These are phyloP conservation scores for Litsea cubeba DNA, from an alignment of 164 flowering plant species.

Conservation along the genomic window DNA sequence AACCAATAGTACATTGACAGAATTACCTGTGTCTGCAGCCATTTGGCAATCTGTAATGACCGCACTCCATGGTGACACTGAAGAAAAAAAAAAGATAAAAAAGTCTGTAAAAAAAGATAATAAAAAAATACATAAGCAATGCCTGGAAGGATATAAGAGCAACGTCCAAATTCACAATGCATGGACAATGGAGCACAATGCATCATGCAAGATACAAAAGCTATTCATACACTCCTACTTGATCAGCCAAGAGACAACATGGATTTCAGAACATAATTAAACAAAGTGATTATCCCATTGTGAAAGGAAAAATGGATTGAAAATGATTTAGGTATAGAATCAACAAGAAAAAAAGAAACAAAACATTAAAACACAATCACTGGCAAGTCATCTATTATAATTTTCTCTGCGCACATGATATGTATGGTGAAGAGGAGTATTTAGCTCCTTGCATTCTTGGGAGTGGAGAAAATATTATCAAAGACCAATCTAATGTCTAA, in stretches of 20 bases:
- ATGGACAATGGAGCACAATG: not conserved
- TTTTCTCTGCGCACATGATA: not conserved
- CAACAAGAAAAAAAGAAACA: not conserved
- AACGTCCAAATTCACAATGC: not conserved
- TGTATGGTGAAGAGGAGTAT: not conserved
- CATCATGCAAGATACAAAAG: not conserved
- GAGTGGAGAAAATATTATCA: not conserved
- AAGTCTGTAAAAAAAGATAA: not conserved
- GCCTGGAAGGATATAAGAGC: not conserved
- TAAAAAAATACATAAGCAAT: not conserved
- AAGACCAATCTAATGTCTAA: not conserved
- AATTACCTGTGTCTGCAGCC: constrained; percentile 82
- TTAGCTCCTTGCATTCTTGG: not conserved
- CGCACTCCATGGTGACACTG: constrained; percentile 97
- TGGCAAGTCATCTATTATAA: not conserved
- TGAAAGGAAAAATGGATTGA: not conserved
- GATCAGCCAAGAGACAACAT: not conserved
- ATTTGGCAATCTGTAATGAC: constrained; percentile 81
- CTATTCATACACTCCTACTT: not conserved
- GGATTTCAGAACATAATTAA: not conserved
- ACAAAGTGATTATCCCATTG: not conserved
- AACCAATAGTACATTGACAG: not conserved
- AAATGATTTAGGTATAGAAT: not conserved
- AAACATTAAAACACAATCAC: no score
- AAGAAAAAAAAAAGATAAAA: constrained; percentile 2